Evolutionary conservation across 768 basidiomycete species (phyloP), one percentile per base, ranked within the genome.

Genomic region (Xerocomus potaroensis): DNA sequence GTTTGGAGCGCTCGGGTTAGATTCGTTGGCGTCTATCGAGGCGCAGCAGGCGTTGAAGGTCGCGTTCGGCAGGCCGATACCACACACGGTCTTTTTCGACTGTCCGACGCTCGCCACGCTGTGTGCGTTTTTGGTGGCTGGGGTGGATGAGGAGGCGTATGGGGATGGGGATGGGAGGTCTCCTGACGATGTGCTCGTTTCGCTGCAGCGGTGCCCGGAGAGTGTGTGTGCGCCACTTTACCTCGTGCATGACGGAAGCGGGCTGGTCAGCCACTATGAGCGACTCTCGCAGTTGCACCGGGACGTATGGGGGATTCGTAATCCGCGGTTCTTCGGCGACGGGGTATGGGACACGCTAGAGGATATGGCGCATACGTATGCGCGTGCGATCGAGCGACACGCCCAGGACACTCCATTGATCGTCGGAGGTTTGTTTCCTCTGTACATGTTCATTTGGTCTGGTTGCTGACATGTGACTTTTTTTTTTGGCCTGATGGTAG

Each of bases 201-300:
- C 59, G 18, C 56, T 81, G 32, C 81, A 78, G 47, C 57, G 53
- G 24, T 53, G 66, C 19, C 43, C 40, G 1, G 33, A 47, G 3
- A 49, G 60, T 8, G 22, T 43, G 11, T 48, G 40, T 3, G 43
- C 62, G 0, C 84, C 79, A 1, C 69, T 89, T 4, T 75, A 85
- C 46, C 72, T 89, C 19, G 69, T 89, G 9, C 85, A 89, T 54
- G 87, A 88, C 50, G 87, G 87, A 5, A 84, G 81, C 51, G 87
- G 87, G 0, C 60, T 84, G 11, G 65, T 75, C 15, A 68, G 67
- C 27, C 77, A 80, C 43, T 78, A 78, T 45, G 62, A 73, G 27
- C 72, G 71, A 9, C 61, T 85, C 6, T 54, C 63, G 7, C 56
- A 69, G 8, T 54, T 87, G 3, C 66, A 70, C 8, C 72, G 85